These are phyloP conservation scores for Geosmithia putterillii DNA, from an alignment of 2,329 filamentous ascomycete species.

Conservation along the genomic window DNA sequence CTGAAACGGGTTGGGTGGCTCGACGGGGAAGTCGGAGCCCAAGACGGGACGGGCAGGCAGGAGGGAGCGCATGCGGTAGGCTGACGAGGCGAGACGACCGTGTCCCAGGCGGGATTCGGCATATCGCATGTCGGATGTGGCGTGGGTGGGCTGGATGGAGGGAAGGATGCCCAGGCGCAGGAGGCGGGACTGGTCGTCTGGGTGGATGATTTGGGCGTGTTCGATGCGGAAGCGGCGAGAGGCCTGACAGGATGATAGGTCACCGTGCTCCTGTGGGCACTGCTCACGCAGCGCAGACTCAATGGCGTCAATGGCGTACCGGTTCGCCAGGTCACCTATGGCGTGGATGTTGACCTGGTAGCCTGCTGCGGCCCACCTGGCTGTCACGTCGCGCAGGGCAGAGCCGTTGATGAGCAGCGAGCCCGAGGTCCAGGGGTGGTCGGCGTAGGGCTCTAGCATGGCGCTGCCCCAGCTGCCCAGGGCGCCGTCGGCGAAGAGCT, in stretches of 20 bases:
- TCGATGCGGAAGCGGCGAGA: constrained; percentile 52
- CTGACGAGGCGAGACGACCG: constrained; percentile 38
- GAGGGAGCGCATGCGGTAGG: constrained; percentile 55
- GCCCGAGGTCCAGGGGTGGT: constrained; percentile 47
- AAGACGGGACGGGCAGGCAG: constrained; percentile 42
- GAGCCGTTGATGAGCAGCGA: constrained; percentile 56
- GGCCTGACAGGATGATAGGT: constrained; percentile 37
- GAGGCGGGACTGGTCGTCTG: constrained; percentile 49
- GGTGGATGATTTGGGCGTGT: constrained; percentile 59
- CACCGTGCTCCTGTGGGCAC: constrained; percentile 27
- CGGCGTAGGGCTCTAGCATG: constrained; percentile 57
- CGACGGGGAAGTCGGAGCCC: constrained; percentile 61
- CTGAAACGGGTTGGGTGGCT: constrained; percentile 54
- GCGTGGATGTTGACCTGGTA: constrained; percentile 64
- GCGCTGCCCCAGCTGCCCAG: constrained; percentile 62
- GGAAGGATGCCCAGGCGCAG: constrained; percentile 48
- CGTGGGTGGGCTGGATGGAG: constrained; percentile 60
- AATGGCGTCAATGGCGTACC: constrained; percentile 51
- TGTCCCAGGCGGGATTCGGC: constrained; percentile 47
- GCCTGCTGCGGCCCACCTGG: constrained; percentile 44
- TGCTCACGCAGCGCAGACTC: constrained; percentile 39
- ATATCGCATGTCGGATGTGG: constrained; percentile 60
- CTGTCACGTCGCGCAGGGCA: constrained; percentile 38
- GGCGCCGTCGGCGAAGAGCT: constrained; percentile 59
- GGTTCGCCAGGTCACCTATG: constrained; percentile 58